Base-by-base conservation (phyloP, 306 rosid genomes). In the Citrullus colocynthis region DNA sequence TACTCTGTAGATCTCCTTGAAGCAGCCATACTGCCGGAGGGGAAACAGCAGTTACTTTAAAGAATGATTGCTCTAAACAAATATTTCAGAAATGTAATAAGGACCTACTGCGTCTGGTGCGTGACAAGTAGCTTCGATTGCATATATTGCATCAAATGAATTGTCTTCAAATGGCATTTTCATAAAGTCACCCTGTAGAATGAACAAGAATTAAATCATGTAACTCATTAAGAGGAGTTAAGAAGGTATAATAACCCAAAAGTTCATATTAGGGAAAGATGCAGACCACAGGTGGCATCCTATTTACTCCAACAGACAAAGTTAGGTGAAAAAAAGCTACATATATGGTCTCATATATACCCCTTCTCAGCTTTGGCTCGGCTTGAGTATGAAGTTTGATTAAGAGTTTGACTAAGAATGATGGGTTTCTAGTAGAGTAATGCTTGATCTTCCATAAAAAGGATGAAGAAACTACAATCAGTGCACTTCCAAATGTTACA, bases 61-160 rank as follows among this genome's bases (percentile, higher is more conserved):
- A 59, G 39, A 61, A 42, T 55, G 34, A 51, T n/a, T 4, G 42
- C 45, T 30, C 41, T 55, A 14, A 32, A 5, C 39, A 49, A 70
- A 63, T 13, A 69, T 37, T 78, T 75, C 57, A 75, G 75, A 17
- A 41, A 66, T 56, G 44, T 15, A 34, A 62, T 32, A 58, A 56
- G 59, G 74, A 73, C 93, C 61, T 85, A 93, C 98, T 9, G 97
- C 92, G 81, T 94, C 96, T 6, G 98, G 96, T 67, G 98, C 98
- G 85, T 94, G 98, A 88, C 98, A 94, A 78, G 98, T 94, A 51
- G 98, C 97, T 87, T 94, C 98, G 82, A 94, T 94, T 0, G 98
- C 98, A 87, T 94, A 94, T 32, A 94, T 88, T 37, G 98, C 98
- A 88, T 94, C 98, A 82, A 85, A 94, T 76, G 90, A 64, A 65